phyloP scores from a whole-genome alignment of 2,329 filamentous ascomycete species.

The Xylariaceae sp. region DNA sequence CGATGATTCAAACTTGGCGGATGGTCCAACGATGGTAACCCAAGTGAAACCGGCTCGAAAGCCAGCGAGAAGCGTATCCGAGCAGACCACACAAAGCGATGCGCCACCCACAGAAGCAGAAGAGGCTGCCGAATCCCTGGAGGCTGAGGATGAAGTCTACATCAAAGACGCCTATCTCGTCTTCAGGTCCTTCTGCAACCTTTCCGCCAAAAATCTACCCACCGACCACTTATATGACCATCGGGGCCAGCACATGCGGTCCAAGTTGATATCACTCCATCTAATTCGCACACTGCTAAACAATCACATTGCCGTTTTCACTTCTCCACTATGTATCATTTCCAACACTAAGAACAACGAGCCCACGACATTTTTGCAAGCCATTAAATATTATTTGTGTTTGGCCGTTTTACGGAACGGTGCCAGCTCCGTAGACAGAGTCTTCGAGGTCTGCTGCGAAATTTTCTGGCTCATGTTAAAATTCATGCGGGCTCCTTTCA shows the following conservation, averaged over 20 bases:
- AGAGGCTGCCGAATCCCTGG: slow-evolving; percentile 57
- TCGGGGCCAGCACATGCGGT: slow-evolving; percentile 93
- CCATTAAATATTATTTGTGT: slow-evolving; percentile 94
- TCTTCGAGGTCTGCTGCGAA: slow-evolving; percentile 94
- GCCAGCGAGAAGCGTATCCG: slow-evolving; percentile 46
- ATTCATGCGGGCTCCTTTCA: slow-evolving; percentile 87
- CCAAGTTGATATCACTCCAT: slow-evolving; percentile 91
- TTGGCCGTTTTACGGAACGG: slow-evolving; percentile 93
- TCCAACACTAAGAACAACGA: slow-evolving; percentile 85
- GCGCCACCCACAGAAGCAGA: slow-evolving; percentile 46
- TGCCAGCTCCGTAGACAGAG: slow-evolving; percentile 82
- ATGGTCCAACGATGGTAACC: slow-evolving; percentile 64
- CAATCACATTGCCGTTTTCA: slow-evolving; percentile 88
- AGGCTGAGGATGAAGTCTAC: slow-evolving; percentile 88
- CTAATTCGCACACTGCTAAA: slow-evolving; percentile 93
- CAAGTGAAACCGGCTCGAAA: slow-evolving; percentile 49
- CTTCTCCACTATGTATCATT: slow-evolving; percentile 87
- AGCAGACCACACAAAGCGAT: slow-evolving; percentile 50
- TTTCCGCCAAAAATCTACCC: slow-evolving; percentile 86
- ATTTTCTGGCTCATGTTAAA: slow-evolving; percentile 98
- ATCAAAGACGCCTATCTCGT: slow-evolving; percentile 96
- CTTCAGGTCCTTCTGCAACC: slow-evolving; percentile 94
- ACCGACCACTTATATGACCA: slow-evolving; percentile 90
- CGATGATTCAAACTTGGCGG: slow-evolving; percentile 62
- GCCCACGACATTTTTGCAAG: slow-evolving; percentile 86